Conservation (phyloP, 2,329 filamentous ascomycete genomes). For the Claviceps digitariae region DNA sequence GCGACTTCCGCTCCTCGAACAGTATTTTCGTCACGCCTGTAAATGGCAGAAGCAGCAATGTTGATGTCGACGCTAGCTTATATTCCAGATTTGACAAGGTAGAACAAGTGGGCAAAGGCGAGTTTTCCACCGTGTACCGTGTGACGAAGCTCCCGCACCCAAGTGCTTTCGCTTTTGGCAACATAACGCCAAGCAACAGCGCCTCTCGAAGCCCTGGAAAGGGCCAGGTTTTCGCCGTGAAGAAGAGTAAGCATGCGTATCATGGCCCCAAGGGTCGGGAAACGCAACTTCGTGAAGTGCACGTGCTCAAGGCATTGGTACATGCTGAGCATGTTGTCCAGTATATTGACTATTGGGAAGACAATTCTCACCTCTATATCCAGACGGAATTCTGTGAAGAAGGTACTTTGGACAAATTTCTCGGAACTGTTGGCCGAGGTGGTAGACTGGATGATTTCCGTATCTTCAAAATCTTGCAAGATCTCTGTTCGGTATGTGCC, state of each 20-base stretch:
- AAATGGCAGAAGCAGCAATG: slow-evolving; percentile 53
- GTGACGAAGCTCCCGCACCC: slow-evolving; percentile 38
- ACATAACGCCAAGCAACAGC: slow-evolving; percentile 30
- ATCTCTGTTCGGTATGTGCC: slow-evolving; percentile 60
- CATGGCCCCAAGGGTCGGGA: slow-evolving; percentile 68
- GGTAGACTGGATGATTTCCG: slow-evolving; percentile 90
- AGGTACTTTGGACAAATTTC: slow-evolving; percentile 76
- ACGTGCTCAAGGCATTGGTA: slow-evolving; percentile 61
- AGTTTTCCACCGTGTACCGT: slow-evolving; percentile 86
- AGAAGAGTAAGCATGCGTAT: slow-evolving; percentile 77
- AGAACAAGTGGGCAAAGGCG: slow-evolving; percentile 69
- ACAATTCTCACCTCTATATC: slow-evolving; percentile 77
- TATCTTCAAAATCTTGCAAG: slow-evolving; percentile 95
- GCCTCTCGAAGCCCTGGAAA: slow-evolving; percentile 39
- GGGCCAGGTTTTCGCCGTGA: slow-evolving; percentile 71
- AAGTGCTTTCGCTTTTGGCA: slow-evolving; percentile 24
- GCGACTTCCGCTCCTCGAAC: slow-evolving; percentile 37
- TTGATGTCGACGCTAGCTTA: slow-evolving; percentile 59
- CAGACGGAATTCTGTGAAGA: slow-evolving; percentile 96
- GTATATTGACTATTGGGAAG: slow-evolving; percentile 79
- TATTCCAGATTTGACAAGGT: slow-evolving; percentile 68
- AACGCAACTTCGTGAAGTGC: slow-evolving; percentile 71
- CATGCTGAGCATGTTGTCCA: slow-evolving; percentile 76
- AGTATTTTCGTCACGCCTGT: slow-evolving; percentile 51
- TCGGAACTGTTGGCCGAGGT: slow-evolving; percentile 68